Percentiles rank a stretch among this genome's conserved stretches.
These are phyloP conservation scores for Chenopodium album DNA, from an alignment of 148 eudicot species.

Conservation along the genomic window DNA sequence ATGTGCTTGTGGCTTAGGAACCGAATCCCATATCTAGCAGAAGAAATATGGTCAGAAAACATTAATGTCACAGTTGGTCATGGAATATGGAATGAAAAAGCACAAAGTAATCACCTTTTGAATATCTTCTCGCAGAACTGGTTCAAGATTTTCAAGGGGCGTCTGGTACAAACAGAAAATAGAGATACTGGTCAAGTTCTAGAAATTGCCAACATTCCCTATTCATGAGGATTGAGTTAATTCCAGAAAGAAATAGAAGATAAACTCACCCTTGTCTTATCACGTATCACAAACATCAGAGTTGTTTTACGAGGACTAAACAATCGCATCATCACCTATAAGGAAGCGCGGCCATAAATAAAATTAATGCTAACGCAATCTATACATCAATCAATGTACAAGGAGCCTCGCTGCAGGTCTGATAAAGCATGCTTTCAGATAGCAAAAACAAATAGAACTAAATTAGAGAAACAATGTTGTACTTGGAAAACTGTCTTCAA, in stretches of 20 bases:
- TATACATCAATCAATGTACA: conserved; percentile 19
- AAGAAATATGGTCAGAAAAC: conserved; percentile 13
- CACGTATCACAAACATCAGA: conserved; percentile 97
- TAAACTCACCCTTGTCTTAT: conserved; percentile 82
- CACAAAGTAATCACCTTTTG: conserved; percentile 65
- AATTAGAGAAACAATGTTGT: conserved; percentile 4
- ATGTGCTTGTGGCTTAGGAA: conserved; percentile 97
- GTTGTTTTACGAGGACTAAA: conserved; percentile 99
- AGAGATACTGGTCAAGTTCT: background rate
- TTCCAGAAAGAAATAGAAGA: conserved; percentile 1
- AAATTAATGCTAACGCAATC: background rate
- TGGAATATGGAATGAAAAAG: conserved; percentile 14
- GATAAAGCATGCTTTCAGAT: background rate
- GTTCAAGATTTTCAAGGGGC: conserved; percentile 92
- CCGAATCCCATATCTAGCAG: conserved; percentile 90
- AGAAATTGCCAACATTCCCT: background rate
- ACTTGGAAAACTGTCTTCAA: conserved; percentile 99
- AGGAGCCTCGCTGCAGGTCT: background rate
- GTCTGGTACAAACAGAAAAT: conserved; percentile 48
- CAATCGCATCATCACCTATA: conserved; percentile 97
- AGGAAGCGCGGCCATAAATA: conserved; percentile 16
- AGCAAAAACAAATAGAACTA: background rate
- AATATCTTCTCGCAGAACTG: conserved; percentile 89
- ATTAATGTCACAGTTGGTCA: conserved; percentile 3
- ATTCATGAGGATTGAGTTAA: background rate